A percentile compares a stretch with the other conserved stretches of the same genome.
These are phyloP conservation scores for Ophiocordyceps australis DNA, from an alignment of 2,329 filamentous ascomycete species.

Conservation along the genomic window DNA sequence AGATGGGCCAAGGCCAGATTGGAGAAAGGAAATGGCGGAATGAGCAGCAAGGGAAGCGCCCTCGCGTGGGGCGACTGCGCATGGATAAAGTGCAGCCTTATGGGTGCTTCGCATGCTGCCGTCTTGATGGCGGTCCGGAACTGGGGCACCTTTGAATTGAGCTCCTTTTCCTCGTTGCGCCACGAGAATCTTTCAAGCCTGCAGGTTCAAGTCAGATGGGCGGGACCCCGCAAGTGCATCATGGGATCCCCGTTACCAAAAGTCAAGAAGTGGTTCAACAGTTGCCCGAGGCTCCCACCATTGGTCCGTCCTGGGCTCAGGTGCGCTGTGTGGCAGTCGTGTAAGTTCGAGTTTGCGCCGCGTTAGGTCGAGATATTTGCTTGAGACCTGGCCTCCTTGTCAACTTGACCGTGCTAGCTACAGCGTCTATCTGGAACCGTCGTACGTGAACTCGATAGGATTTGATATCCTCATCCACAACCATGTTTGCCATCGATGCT, in stretches of 20 bases:
- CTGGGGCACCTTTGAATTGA: slow-evolving; percentile 43
- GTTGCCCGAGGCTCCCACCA: slow-evolving; percentile 43
- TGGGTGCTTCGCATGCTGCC: slow-evolving; percentile 17
- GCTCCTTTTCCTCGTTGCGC: slow-evolving; percentile 35
- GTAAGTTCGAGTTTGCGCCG: slow-evolving; percentile 49
- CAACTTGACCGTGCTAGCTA: too few relatives aligned
- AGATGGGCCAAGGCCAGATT: slow-evolving; percentile 41
- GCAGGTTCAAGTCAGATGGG: slow-evolving; percentile 8
- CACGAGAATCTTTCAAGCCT: slow-evolving; percentile 52
- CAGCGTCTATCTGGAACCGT: too few relatives aligned
- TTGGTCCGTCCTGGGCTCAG: slow-evolving; percentile 24
- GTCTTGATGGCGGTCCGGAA: slow-evolving; percentile 37
- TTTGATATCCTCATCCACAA: too few relatives aligned
- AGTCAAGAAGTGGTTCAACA: slow-evolving; percentile 47
- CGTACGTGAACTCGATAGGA: too few relatives aligned
- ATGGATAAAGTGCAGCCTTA: slow-evolving; percentile 49
- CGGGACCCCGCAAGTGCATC: not conserved
- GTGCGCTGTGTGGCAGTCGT: slow-evolving; percentile 40
- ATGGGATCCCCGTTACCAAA: slow-evolving; percentile 23
- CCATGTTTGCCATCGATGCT: too few relatives aligned
- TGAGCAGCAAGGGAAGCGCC: slow-evolving; percentile 44
- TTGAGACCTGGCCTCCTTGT: too few relatives aligned
- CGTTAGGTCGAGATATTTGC: slow-evolving; percentile 48
- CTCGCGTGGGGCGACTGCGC: slow-evolving; percentile 29
- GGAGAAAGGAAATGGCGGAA: slow-evolving; percentile 47